phyloP scores from a whole-genome alignment of 2,329 filamentous ascomycete species.

The Claviceps spartinae region DNA sequence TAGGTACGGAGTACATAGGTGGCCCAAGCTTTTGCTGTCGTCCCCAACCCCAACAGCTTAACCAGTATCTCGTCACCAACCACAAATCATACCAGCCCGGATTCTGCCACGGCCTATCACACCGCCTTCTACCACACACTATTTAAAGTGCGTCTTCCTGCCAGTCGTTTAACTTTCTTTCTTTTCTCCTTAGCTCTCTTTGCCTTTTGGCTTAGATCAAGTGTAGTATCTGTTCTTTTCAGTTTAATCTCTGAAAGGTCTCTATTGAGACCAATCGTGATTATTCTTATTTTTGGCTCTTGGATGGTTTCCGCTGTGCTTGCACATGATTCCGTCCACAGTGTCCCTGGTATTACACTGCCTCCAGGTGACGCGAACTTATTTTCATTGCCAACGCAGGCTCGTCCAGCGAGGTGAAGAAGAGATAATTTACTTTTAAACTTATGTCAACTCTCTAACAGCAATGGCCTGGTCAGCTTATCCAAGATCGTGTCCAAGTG shows the following conservation, averaged over 20 bases:
- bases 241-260: conserved; percentile 90
- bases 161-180: conserved; percentile 13
- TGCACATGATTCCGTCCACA: conserved; percentile 25
- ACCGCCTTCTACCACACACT: conserved; percentile 6
- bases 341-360: conserved; percentile 34
- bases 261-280: conserved; percentile 59
- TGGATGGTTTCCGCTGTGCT: conserved; percentile 26
- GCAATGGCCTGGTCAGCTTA: too few species aligned
- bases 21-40: too few species aligned
- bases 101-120: conserved; percentile 7
- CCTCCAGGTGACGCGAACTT: conserved; percentile 29
- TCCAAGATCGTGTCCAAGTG: too few species aligned
- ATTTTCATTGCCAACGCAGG: conserved; percentile 26
- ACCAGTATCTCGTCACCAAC: neutral
- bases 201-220: conserved; percentile 70
- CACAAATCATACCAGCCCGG: neutral
- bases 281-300: conserved; percentile 56
- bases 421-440: conserved; percentile 7
- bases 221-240: conserved; percentile 95
- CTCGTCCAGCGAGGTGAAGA: conserved; percentile 26
- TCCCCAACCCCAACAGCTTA: neutral
- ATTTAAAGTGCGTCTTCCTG: conserved; percentile 13
- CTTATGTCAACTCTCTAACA: too few species aligned
- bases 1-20: too few species aligned
- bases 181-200: conserved; percentile 28